Evolutionary conservation across 495 filamentous ascomycete genomes (phyloP).

Genomic region (Hypoxylon perforatum): DNA sequence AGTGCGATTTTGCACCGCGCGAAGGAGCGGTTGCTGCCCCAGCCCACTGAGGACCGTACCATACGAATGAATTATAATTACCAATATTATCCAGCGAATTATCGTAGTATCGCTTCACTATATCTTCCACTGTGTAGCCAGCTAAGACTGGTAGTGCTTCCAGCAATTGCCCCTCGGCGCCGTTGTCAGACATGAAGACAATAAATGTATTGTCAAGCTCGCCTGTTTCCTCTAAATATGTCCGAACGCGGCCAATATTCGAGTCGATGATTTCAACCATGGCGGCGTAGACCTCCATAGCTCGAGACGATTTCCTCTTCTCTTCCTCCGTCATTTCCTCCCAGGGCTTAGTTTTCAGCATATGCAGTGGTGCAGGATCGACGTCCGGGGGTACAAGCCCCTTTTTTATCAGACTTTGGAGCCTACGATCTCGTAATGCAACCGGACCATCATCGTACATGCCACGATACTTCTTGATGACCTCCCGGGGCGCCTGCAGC

Average conservation of each 20-base stretch:
- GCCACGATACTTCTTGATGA: conserved; percentile 64
- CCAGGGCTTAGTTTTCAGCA: conserved; percentile 65
- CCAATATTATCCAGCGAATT: conserved; percentile 72
- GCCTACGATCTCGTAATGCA: conserved; percentile 61
- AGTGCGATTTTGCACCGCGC: conserved; percentile 71
- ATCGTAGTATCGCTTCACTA: conserved; percentile 70
- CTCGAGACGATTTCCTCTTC: conserved; percentile 61
- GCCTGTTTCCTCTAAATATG: conserved; percentile 64
- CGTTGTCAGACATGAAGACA: conserved; percentile 73
- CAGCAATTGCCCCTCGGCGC: conserved; percentile 71
- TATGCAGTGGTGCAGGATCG: conserved; percentile 64
- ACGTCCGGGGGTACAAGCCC: conserved; percentile 64
- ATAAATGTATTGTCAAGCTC: conserved; percentile 74
- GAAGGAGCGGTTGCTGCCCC: conserved; percentile 72
- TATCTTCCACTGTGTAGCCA: conserved; percentile 58
- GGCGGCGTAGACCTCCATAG: conserved; percentile 70
- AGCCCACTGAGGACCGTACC: conserved; percentile 74
- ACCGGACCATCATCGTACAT: conserved; percentile 68
- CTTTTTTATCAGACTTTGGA: conserved; percentile 61
- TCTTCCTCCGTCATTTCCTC: conserved; percentile 61
- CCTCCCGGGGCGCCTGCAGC: conserved; percentile 64
- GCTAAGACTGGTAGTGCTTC: conserved; percentile 66
- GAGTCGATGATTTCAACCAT: conserved; percentile 73
- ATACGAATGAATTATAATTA: conserved; percentile 69
- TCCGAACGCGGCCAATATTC: conserved; percentile 69